Percentiles rank a stretch among this genome's conserved stretches.
Evolutionary conservation across 192 early-diverging fungal species (phyloP).

Genomic region (Rhizoclosmatium sp.): DNA sequence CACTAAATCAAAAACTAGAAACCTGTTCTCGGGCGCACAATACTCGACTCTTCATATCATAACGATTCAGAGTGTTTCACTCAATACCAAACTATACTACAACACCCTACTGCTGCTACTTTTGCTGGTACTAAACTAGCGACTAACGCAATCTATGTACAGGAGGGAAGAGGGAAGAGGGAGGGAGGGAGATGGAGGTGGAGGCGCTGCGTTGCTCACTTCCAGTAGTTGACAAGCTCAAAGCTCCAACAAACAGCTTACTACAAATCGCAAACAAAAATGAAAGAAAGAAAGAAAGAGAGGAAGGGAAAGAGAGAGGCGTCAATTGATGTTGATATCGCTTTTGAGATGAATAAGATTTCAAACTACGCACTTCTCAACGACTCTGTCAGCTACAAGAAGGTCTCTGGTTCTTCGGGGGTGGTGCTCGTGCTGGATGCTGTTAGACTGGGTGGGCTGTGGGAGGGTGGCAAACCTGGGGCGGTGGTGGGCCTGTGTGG

Average conservation of each 20-base stretch:
- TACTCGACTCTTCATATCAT: not conserved
- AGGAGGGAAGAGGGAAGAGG: not conserved
- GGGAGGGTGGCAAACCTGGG: no score
- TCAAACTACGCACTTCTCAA: no score
- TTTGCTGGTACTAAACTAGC: not conserved
- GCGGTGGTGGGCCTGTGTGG: no score
- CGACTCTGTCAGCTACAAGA: no score
- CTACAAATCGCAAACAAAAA: not conserved
- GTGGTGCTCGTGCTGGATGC: no score
- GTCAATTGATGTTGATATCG: no score
- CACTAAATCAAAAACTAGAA: not conserved
- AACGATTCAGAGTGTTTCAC: not conserved
- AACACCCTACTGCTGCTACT: not conserved
- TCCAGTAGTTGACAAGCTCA: not conserved
- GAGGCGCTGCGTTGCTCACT: not conserved
- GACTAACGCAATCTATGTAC: not conserved
- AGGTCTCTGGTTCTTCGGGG: no score
- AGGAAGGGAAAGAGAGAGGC: no score
- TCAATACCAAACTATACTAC: not conserved
- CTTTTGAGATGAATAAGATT: no score
- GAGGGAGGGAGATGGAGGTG: not conserved
- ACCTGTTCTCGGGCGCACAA: not conserved
- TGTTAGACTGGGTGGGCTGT: no score
- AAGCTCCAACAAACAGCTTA: constrained; percentile 7
- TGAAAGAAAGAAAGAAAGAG: no score